A percentile compares a stretch with the other conserved stretches of the same genome.
phyloP scores from a whole-genome alignment of 169 alveolate species.

The Plasmodium falciparum region DNA sequence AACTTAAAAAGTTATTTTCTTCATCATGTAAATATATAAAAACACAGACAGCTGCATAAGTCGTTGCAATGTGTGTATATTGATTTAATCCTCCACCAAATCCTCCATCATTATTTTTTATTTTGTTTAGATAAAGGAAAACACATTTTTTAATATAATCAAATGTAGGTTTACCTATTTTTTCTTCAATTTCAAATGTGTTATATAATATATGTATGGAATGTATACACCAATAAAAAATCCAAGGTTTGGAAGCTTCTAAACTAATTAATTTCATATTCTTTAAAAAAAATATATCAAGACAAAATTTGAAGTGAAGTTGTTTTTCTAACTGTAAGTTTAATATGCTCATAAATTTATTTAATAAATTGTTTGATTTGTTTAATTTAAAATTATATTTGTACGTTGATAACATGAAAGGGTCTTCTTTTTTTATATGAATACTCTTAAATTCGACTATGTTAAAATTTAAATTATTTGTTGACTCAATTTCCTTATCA shows the following conservation, averaged over 20 bases:
- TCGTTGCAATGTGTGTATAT: constrained; percentile 93
- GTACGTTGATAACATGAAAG: constrained; percentile 5
- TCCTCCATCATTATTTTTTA: constrained; percentile 87
- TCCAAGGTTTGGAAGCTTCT: constrained; percentile 77
- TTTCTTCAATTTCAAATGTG: constrained; percentile 61
- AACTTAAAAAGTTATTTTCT: constrained; percentile 87
- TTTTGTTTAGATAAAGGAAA: constrained; percentile 58
- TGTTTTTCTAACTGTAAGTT: constrained; percentile 67
- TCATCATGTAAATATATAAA: constrained; percentile 77
- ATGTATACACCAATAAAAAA: constrained; percentile 76
- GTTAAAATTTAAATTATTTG: not conserved
- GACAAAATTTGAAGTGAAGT: constrained; percentile 62
- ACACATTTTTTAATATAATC: constrained; percentile 50
- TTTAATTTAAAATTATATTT: constrained; percentile 48
- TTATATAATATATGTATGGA: constrained; percentile 49
- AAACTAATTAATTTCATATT: constrained; percentile 51
- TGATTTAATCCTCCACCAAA: constrained; percentile 94
- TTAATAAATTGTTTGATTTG: constrained; percentile 42
- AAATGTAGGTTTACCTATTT: constrained; percentile 47
- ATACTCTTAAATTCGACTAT: constrained; percentile 8
- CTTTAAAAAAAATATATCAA: constrained; percentile 70
- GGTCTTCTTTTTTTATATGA: constrained; percentile 15
- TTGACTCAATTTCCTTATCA: constrained; percentile 3
- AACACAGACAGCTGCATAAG: constrained; percentile 93
- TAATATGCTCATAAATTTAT: constrained; percentile 55